Base-by-base conservation (phyloP, 2,329 filamentous ascomycete genomes). In the Meredithiella fracta region DNA sequence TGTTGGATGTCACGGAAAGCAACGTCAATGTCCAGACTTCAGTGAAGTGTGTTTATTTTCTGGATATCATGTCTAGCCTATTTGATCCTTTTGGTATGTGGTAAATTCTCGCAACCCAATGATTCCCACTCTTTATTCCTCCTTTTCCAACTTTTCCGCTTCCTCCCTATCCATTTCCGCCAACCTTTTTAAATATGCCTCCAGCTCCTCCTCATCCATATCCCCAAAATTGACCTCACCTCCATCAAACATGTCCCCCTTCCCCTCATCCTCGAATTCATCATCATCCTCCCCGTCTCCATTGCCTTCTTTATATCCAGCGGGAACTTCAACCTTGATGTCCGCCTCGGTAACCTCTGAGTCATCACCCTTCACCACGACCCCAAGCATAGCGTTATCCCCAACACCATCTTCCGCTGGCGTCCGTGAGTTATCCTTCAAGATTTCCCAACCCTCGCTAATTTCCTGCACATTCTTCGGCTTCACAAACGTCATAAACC, bases 321-420 rank as follows among this genome's bases (percentile, higher is more conserved):
- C 65, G 0, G 73, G 73, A 64, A 71, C 69, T 53, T 73, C 69
- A 8, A 77, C 73, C 40, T 70, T 63, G 58, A 77, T 76, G 22
- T 65, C 62, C 0, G 63, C 64, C 5, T 72, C 68, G 3, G 70
- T 67, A 3, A 64, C 70, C 5, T 67, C 66, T 15, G 64, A 66
- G 9, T 70, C 69, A 2, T 25, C 23, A 14, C 67, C 63, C 26
- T 68, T 63, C 44, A 60, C 44, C 0, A 69, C 65, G 63, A 80
- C 79, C 0, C 76, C 76, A 15, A 80, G 64, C 0, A 71, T 65
- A 56, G 67, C 67, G 38, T 73, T 73, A 29, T 78, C 70, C 59
- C 70, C 69, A 9, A 80, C 51, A 0, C 70, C 71, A 57, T 71
- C 68, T 44, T 65, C 67, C 0, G 65, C 64, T 0, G 73, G 69